phyloP scores from a whole-genome alignment of 495 filamentous ascomycete genomes.

The Annulohypoxylon stygium region DNA sequence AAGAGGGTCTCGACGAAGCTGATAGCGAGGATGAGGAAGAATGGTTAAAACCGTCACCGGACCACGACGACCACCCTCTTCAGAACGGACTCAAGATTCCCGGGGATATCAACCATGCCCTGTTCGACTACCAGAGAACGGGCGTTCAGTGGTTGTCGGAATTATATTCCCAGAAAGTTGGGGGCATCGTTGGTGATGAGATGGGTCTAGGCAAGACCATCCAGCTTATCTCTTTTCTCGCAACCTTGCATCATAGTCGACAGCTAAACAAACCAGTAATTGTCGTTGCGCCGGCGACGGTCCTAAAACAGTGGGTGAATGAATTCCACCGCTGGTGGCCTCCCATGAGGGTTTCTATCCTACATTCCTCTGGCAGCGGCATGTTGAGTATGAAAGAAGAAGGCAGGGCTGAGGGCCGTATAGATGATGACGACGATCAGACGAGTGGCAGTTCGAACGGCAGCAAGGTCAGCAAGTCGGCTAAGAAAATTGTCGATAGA shows the following conservation, averaged over 20 bases:
- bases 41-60: constrained; percentile 89
- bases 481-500: constrained; percentile 81
- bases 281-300: constrained; percentile 91
- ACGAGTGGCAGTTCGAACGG: constrained; percentile 60
- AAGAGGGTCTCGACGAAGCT: constrained; percentile 55
- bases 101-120: constrained; percentile 87
- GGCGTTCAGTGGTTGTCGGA: constrained; percentile 98
- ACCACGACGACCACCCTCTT: constrained; percentile 76
- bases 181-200: constrained; percentile 96
- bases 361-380: constrained; percentile 94
- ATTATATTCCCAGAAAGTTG: constrained; percentile 86
- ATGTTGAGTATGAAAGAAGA: constrained; percentile 87
- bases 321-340: constrained; percentile 99
- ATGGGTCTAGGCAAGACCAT: constrained; percentile 98
- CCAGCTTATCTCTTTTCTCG: constrained; percentile 91
- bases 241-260: constrained; percentile 89
- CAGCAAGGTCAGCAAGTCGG: constrained; percentile 68
- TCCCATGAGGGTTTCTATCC: constrained; percentile 89
- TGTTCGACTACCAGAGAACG: constrained; percentile 96
- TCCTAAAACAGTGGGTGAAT: constrained; percentile 97
- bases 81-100: constrained; percentile 83
- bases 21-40: constrained; percentile 68
- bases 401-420: constrained; percentile 75
- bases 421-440: constrained; percentile 57
- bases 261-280: constrained; percentile 85